Base-by-base conservation (phyloP, 2,329 filamentous ascomycete genomes). In the Coleophoma eucalyptorum region DNA sequence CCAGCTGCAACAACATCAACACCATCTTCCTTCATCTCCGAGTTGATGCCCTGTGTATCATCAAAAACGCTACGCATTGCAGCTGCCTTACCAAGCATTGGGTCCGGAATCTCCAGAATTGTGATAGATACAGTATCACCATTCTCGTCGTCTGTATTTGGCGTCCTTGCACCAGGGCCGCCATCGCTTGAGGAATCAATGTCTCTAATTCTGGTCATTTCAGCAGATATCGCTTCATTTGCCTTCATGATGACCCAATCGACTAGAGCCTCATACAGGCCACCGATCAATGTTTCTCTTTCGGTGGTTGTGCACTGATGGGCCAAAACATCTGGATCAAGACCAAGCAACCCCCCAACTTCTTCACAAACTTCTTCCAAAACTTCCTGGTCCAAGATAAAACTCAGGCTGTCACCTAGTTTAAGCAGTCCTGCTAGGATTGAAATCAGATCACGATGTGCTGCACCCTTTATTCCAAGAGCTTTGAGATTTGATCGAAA, bases 11-110 rank as follows among this genome's bases (percentile, higher is more conserved):
- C 72, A 2, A 95, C 79, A n/a, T 89, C 80, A 1, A 99, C 81
- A 10, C 94, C 94, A 59, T 99, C 94, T 55, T 93, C 87, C 63
- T 93, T 96, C 92, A 99, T 97, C 73, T 99, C 94, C 0, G 87
- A 80, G 61, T 97, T 97, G 72, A 99, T 97, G 47, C 94, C 94
- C 18, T 86, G 76, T n/a, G 77, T 82, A 61, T 97, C 94, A 59
- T 99, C 93, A 61, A 99, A 99, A 34, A 97, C 83, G 13, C 89
- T 90, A 37, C 90, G 88, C 73, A 99, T 83, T 12, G 89, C 84
- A n/a, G 95, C 71, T 0, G 93, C 94, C 69, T 94, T 97, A 52
- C 89, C 91, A 1, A 99, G 76, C 1, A 81, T 78, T 31, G 89
- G 84, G 55, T 86, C 82, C 0, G 94, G 90, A 8, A 97, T 79